phyloP scores from a whole-genome alignment of 306 rosid genomes.

The Sphenostylis stenocarpa region DNA sequence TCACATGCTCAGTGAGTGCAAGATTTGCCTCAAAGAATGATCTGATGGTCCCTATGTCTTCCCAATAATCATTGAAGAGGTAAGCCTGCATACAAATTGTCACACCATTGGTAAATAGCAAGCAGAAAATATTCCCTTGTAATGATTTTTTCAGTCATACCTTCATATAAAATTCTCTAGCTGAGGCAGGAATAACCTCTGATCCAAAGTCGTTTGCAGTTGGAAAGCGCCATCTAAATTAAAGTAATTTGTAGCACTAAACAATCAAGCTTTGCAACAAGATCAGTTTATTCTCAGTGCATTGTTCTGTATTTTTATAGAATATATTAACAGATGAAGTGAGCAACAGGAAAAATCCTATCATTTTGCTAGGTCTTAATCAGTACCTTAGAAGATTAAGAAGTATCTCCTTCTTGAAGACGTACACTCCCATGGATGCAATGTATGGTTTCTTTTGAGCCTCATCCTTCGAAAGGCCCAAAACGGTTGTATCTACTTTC shows the following conservation, averaged over 20 bases:
- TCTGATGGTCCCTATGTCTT: constrained; percentile 94
- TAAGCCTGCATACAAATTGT: constrained; percentile 66
- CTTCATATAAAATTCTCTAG: constrained; percentile 80
- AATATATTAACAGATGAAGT: constrained; percentile 48
- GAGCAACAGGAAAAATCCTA: constrained; percentile 16
- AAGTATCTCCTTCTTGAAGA: constrained; percentile 96
- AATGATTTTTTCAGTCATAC: constrained; percentile 37
- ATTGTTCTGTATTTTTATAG: constrained; percentile 33
- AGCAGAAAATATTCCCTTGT: neutral
- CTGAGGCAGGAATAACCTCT: constrained; percentile 95
- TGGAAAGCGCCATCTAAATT: constrained; percentile 91
- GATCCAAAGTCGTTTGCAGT: constrained; percentile 99
- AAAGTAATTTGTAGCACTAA: constrained; percentile 37
- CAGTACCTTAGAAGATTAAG: constrained; percentile 80
- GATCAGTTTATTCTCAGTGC: constrained; percentile 9
- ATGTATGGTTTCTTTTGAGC: constrained; percentile 85
- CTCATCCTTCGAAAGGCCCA: constrained; percentile 82
- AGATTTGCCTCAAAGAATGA: constrained; percentile 97
- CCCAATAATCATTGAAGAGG: constrained; percentile 97
- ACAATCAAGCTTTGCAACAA: constrained; percentile 24
- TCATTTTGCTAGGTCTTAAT: neutral
- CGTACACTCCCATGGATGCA: constrained; percentile 99
- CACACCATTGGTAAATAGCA: constrained; percentile 18
- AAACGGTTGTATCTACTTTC: constrained; percentile 90
- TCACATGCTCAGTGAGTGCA: constrained; percentile 87